These are phyloP conservation scores for Epicoccum nigrum DNA, from an alignment of 2,329 filamentous ascomycete species.

Conservation along the genomic window DNA sequence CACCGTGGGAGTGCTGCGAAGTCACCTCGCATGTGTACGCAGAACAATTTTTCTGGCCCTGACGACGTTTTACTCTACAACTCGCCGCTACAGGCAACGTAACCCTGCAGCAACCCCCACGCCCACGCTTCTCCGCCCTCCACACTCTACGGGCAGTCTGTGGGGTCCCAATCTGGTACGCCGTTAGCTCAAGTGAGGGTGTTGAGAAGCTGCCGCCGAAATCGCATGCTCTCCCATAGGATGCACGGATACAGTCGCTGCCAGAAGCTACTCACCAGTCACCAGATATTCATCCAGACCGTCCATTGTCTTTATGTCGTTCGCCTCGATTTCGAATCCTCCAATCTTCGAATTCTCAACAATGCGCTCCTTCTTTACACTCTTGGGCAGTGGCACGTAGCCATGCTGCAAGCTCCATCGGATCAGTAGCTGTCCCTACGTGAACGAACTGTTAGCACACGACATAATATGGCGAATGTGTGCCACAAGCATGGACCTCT, in stretches of 20 bases:
- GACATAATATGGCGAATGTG: not conserved
- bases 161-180: constrained; percentile 55
- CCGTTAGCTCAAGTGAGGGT: constrained; percentile 23
- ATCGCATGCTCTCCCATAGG: constrained; percentile 13
- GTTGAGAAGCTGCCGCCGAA: constrained; percentile 19
- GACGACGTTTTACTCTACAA: constrained; percentile 10
- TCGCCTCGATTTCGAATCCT: constrained; percentile 64
- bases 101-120: constrained; percentile 30
- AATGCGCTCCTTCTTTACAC: constrained; percentile 66
- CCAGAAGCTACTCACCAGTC: constrained; percentile 51
- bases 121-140: constrained; percentile 23
- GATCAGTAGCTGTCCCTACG: constrained; percentile 67
- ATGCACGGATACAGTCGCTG: constrained; percentile 1
- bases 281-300: constrained; percentile 73
- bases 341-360: constrained; percentile 68
- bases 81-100: constrained; percentile 8
- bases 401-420: constrained; percentile 80
- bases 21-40: not conserved
- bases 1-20: constrained; percentile 6
- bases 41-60: constrained; percentile 3
- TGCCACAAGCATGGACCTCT: too few species aligned
- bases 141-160: constrained; percentile 43
- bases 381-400: constrained; percentile 77
- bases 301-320: constrained; percentile 69
- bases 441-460: not conserved